Conservation (phyloP, 768 basidiomycete genomes). For the Leccinum incarnatum region DNA sequence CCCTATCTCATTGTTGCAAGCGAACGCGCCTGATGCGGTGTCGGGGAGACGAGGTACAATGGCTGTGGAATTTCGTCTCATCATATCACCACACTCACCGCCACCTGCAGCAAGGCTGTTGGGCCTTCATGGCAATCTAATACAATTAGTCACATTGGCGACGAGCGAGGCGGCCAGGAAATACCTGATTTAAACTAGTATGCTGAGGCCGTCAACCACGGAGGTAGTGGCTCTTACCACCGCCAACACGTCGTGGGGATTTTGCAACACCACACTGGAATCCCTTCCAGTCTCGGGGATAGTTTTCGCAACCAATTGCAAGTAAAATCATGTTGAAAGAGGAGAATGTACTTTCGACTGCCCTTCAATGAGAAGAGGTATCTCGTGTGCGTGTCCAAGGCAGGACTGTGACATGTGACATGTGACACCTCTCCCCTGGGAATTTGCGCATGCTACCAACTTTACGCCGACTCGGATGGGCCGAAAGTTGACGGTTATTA, state of each 20-base stretch:
- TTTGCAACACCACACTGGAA: too few species aligned
- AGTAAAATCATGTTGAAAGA: not conserved
- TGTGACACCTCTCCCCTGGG: not conserved
- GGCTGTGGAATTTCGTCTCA: not conserved
- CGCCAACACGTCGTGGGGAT: too few species aligned
- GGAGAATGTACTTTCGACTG: not conserved
- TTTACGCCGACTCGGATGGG: not conserved
- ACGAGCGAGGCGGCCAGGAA: not conserved
- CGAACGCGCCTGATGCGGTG: not conserved
- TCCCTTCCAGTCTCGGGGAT: not conserved
- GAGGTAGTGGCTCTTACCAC: too few species aligned
- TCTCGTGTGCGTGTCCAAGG: not conserved
- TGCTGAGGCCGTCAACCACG: too few species aligned
- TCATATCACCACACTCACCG: not conserved
- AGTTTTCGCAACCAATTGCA: not conserved
- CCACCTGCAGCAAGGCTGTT: not conserved
- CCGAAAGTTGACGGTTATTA: not conserved
- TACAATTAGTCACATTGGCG: not conserved
- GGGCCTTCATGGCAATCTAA: not conserved
- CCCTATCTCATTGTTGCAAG: not conserved
- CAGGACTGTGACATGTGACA: not conserved
- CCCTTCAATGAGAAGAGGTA: not conserved
- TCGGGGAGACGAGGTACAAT: not conserved
- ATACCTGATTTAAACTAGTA: not conserved
- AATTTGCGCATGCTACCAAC: not conserved